Evolutionary conservation across 768 basidiomycete species (phyloP).

Genomic region (Plicaturopsis crispa): DNA sequence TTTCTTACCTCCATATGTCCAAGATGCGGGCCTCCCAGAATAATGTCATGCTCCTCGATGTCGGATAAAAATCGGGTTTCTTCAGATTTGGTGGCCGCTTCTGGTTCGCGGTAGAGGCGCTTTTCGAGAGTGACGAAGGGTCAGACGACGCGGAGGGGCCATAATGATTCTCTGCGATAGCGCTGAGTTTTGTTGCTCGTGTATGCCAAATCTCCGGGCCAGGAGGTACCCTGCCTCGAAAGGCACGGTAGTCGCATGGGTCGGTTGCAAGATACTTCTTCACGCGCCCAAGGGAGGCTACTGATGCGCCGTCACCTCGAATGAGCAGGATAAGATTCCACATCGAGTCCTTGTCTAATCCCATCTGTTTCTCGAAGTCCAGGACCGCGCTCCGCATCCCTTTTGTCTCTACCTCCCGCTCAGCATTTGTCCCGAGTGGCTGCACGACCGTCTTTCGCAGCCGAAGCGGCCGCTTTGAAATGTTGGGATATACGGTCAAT

Average conservation of each 20-base stretch:
- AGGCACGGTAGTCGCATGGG: not conserved
- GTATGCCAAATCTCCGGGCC: constrained; percentile 10
- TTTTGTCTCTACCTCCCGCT: constrained; percentile 3
- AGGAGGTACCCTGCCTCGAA: not conserved
- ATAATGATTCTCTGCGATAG: constrained; percentile 7
- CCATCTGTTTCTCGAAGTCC: constrained; percentile 3
- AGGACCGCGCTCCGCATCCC: not conserved
- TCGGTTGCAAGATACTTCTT: constrained; percentile 11
- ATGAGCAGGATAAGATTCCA: not conserved
- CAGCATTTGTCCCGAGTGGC: constrained; percentile 3
- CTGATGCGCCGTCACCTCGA: constrained; percentile 12
- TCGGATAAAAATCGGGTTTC: constrained; percentile 16
- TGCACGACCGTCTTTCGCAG: constrained; percentile 1
- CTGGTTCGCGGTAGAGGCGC: not conserved
- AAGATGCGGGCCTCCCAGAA: constrained; percentile 12
- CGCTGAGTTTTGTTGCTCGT: constrained; percentile 6
- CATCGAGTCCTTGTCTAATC: not conserved
- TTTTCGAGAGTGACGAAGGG: constrained; percentile 11
- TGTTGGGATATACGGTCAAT: no score
- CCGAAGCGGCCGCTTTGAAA: no score
- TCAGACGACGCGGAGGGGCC: constrained; percentile 5
- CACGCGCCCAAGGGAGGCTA: constrained; percentile 12
- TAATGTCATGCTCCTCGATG: constrained; percentile 14
- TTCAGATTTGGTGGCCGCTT: constrained; percentile 10
- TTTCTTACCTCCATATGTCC: not conserved